phyloP scores from a whole-genome alignment of 2,329 filamentous ascomycete genomes.

The Clarireedia homoeocarpa region DNA sequence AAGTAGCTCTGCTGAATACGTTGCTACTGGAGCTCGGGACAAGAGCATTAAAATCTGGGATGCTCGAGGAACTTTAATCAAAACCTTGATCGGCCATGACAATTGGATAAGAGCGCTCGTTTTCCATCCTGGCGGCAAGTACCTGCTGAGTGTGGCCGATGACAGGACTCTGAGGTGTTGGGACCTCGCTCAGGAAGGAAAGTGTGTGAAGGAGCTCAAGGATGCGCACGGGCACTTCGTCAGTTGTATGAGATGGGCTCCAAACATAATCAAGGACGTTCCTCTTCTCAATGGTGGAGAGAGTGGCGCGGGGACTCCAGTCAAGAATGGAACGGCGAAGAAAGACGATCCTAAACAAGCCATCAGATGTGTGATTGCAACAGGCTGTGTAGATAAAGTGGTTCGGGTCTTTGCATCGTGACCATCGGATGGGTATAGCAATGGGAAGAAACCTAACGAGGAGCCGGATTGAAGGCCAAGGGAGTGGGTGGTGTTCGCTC shows the following conservation, averaged over 20 bases:
- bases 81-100: conserved; percentile 79
- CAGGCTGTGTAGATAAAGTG: conserved; percentile 75
- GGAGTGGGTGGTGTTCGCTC: neutral
- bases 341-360: conserved; percentile 45
- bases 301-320: conserved; percentile 36
- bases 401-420: conserved; percentile 65
- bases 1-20: conserved; percentile 72
- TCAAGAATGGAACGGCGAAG: conserved; percentile 28
- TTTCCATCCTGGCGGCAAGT: conserved; percentile 90
- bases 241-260: conserved; percentile 81
- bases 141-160: conserved; percentile 76
- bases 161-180: conserved; percentile 91
- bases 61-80: conserved; percentile 72
- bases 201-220: conserved; percentile 73
- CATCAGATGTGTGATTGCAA: conserved; percentile 80
- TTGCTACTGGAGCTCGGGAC: conserved; percentile 83
- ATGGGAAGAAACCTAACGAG: neutral
- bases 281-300: conserved; percentile 34
- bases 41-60: conserved; percentile 91
- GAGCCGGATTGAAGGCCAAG: neutral
- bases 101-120: conserved; percentile 86
- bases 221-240: conserved; percentile 81
- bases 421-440: conserved; percentile 6
- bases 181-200: conserved; percentile 85
- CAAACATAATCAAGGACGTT: conserved; percentile 58